These are phyloP conservation scores for Globisporangium splendens DNA, from an alignment of 352 stramenopile genomes.

Conservation along the genomic window DNA sequence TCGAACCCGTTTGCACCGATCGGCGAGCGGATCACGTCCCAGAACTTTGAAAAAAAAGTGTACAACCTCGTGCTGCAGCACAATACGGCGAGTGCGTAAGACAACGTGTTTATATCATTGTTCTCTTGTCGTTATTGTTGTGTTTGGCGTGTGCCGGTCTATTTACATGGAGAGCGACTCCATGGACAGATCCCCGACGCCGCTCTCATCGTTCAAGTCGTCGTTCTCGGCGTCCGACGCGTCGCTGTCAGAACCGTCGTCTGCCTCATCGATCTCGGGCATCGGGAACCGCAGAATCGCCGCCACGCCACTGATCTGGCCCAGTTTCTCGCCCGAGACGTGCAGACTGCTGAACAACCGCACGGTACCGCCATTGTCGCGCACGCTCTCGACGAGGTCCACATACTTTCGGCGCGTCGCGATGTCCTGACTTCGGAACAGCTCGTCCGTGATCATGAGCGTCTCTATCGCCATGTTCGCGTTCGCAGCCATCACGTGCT, in stretches of 20 bases:
- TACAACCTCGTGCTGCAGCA: conserved; percentile 74
- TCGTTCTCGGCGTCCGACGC: conserved; percentile 40
- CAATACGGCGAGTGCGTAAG: conserved; percentile 31
- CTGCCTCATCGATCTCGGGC: conserved; percentile 93
- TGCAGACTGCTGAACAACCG: conserved; percentile 95
- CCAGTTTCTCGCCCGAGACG: conserved; percentile 93
- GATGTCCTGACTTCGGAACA: conserved; percentile 92
- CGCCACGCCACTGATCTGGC: conserved; percentile 93
- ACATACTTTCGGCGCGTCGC: conserved; percentile 91
- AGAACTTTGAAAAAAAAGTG: conserved; percentile 78
- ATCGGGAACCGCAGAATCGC: conserved; percentile 96
- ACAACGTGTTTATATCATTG: background rate
- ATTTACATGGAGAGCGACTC: conserved; percentile 60
- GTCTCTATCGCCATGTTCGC: conserved; percentile 93
- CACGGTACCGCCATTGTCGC: conserved; percentile 88
- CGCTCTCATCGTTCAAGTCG: conserved; percentile 30
- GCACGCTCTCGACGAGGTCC: conserved; percentile 91
- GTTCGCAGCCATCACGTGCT: conserved; percentile 90
- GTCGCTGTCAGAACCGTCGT: conserved; percentile 52
- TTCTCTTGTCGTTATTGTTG: conserved; percentile 7
- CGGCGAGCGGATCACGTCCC: conserved; percentile 76
- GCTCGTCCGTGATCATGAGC: conserved; percentile 93
- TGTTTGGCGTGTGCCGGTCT: background rate
- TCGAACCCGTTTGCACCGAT: conserved; percentile 84
- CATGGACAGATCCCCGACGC: conserved; percentile 63